A percentile compares a stretch with the other conserved stretches of the same genome.
phyloP scores from a whole-genome alignment of 495 filamentous ascomycete genomes.

The Talaromyces trachyspermus region DNA sequence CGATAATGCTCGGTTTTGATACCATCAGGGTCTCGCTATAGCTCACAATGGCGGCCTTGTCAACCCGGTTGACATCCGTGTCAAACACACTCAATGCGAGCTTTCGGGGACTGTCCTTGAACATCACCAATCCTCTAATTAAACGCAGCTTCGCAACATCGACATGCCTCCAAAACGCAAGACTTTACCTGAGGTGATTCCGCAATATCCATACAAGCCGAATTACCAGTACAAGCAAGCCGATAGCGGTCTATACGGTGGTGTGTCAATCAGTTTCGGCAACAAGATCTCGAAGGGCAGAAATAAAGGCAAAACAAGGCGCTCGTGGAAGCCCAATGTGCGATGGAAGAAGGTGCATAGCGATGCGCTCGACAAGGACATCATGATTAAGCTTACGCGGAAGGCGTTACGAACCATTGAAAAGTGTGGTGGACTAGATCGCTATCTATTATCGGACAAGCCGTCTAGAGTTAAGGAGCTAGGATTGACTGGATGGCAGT shows the following conservation, averaged over 20 bases:
- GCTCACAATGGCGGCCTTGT: slow-evolving; percentile 26
- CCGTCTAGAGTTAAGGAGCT: slow-evolving; percentile 70
- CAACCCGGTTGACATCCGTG: slow-evolving; percentile 24
- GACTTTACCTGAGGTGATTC: slow-evolving; percentile 41
- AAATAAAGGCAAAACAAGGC: slow-evolving; percentile 75
- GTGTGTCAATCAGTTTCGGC: slow-evolving; percentile 72
- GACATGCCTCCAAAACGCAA: slow-evolving; percentile 25
- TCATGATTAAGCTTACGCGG: slow-evolving; percentile 70
- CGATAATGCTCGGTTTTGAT: not conserved
- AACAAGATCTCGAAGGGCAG: slow-evolving; percentile 73
- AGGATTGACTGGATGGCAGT: slow-evolving; percentile 77
- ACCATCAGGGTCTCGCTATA: not conserved
- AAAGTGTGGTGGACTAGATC: slow-evolving; percentile 81
- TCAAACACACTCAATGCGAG: slow-evolving; percentile 31
- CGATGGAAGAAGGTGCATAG: slow-evolving; percentile 69
- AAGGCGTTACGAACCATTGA: slow-evolving; percentile 77
- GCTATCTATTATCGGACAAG: slow-evolving; percentile 75
- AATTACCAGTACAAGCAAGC: slow-evolving; percentile 75
- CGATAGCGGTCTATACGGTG: slow-evolving; percentile 80
- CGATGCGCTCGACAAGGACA: slow-evolving; percentile 50
- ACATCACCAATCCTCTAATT: slow-evolving; percentile 15
- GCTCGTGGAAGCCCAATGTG: slow-evolving; percentile 84
- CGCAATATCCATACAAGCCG: slow-evolving; percentile 81
- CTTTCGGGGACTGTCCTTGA: slow-evolving; percentile 36
- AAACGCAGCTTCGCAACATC: slow-evolving; percentile 40